Percentiles rank a stretch among this genome's conserved stretches.
phyloP scores from a whole-genome alignment of 2,329 filamentous ascomycete genomes.

The Beauveria asiatica region DNA sequence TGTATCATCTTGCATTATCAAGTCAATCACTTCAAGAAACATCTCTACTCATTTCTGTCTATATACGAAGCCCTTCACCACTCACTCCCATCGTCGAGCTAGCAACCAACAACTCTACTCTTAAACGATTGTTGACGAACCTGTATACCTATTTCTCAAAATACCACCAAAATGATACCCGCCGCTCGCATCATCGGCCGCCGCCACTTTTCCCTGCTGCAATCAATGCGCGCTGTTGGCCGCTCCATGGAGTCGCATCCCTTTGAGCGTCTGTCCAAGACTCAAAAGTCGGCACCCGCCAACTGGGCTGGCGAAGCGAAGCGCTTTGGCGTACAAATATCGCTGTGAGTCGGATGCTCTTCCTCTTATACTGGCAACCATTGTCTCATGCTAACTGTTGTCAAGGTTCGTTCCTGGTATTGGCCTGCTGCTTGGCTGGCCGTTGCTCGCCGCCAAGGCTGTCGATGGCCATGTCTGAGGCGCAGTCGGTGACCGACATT shows the following conservation, averaged over 20 bases:
- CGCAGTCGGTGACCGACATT: too few relatives aligned
- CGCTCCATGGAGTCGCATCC: constrained; percentile 28
- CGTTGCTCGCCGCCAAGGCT: constrained; percentile 19
- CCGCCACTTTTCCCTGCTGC: constrained; percentile 27
- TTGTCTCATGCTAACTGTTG: constrained; percentile 11
- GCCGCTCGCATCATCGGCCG: constrained; percentile 21
- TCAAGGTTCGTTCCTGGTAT: constrained; percentile 28
- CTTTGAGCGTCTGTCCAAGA: constrained; percentile 25
- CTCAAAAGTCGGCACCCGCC: constrained; percentile 19
- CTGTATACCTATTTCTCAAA: not conserved
- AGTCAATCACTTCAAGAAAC: not conserved
- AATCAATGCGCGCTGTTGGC: constrained; percentile 23
- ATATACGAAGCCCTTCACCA: constrained; percentile 6
- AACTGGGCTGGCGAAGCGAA: constrained; percentile 26
- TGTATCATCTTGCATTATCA: constrained; percentile 6
- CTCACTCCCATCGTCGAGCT: constrained; percentile 9
- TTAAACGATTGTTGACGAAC: constrained; percentile 11
- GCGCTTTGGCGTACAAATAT: constrained; percentile 23
- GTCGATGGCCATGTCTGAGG: constrained; percentile 25
- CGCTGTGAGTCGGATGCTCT: constrained; percentile 22
- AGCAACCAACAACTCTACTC: constrained; percentile 11
- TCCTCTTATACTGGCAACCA: not conserved
- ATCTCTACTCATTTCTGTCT: constrained; percentile 10
- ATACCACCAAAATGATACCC: constrained; percentile 13
- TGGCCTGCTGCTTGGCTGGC: constrained; percentile 27